Evolutionary conservation across 371 early-diverging fungal genomes (phyloP).

Genomic region (Entomophthora muscae): DNA sequence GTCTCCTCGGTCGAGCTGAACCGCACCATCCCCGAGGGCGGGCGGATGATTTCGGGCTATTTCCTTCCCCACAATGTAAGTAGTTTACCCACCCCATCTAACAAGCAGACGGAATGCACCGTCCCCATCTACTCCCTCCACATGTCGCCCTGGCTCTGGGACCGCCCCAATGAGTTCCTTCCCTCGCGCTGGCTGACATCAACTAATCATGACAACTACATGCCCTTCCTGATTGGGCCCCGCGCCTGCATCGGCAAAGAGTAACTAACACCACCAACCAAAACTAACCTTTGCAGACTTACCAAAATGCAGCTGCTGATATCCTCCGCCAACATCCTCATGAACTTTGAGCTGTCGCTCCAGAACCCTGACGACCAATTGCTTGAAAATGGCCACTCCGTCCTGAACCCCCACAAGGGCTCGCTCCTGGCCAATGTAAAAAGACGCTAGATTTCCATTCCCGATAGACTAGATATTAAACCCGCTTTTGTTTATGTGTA

Average conservation of each 20-base stretch:
- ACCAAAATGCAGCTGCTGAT: neutral
- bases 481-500: too few relatives aligned
- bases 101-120: neutral
- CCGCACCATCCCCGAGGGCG: neutral
- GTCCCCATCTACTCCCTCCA: constrained; percentile 5
- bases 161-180: neutral
- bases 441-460: too few relatives aligned
- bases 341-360: neutral
- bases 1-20: neutral
- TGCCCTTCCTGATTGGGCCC: constrained; percentile 1
- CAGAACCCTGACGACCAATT: neutral
- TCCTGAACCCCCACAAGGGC: neutral
- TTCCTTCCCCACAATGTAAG: neutral
- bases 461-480: too few relatives aligned
- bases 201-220: neutral
- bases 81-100: too few relatives aligned
- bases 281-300: neutral
- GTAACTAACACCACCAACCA: neutral
- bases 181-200: neutral
- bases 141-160: neutral
- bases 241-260: constrained; percentile 1
- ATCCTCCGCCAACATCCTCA: neutral
- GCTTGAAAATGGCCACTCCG: neutral
- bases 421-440: neutral
- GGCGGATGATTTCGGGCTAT: neutral